These are phyloP conservation scores for Nakazawaea populi DNA, from an alignment of 805 yeast species.

Conservation along the genomic window DNA sequence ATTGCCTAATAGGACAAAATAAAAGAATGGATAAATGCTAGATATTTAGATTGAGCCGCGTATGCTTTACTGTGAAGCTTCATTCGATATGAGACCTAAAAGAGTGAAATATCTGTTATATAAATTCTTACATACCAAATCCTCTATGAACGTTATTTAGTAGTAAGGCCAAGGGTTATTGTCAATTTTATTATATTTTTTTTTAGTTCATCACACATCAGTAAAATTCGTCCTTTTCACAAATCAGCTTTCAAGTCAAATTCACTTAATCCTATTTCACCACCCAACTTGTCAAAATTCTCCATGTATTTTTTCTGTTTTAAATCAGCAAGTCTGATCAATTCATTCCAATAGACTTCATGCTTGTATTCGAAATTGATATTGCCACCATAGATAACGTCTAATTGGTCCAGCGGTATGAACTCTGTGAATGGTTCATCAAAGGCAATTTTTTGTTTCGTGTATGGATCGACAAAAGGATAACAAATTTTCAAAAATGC, in stretches of 20 bases:
- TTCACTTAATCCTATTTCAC: constrained; percentile 74
- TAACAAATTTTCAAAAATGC: constrained; percentile 85
- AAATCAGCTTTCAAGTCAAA: constrained; percentile 53
- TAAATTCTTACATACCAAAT: no score
- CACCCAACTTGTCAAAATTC: constrained; percentile 70
- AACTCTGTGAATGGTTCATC: constrained; percentile 84
- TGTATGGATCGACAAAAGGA: constrained; percentile 94
- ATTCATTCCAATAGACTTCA: constrained; percentile 68
- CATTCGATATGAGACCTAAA: no score
- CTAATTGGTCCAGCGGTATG: constrained; percentile 78
- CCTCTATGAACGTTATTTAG: no score
- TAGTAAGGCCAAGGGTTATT: not conserved
- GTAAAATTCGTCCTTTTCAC: not conserved
- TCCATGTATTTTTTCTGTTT: constrained; percentile 60
- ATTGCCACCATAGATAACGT: constrained; percentile 76
- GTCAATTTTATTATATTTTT: not conserved
- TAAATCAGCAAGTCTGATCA: constrained; percentile 53
- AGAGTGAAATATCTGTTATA: no score
- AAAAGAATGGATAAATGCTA: no score
- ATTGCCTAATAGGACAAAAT: no score
- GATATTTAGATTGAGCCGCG: no score
- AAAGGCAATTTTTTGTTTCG: constrained; percentile 88
- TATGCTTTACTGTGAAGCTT: no score
- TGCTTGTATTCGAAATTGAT: constrained; percentile 84
- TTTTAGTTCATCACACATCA: not conserved